These are phyloP conservation scores for Cinchona pubescens DNA, from an alignment of 257 asterid species.

Conservation along the genomic window DNA sequence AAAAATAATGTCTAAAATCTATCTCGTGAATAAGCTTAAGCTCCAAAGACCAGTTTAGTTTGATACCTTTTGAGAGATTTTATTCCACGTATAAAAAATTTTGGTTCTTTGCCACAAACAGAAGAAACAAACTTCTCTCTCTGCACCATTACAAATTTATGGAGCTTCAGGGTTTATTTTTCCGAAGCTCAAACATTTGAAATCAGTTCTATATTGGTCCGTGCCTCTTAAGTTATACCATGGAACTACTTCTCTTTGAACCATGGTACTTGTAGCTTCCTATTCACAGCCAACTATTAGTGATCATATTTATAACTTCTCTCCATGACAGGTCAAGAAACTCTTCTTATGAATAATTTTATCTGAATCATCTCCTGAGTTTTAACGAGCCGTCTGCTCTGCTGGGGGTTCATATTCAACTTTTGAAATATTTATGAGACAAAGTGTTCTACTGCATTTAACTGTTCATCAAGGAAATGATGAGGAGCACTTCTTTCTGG, in stretches of 20 bases:
- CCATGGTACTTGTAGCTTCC: neutral
- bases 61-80: neutral
- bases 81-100: too few relatives aligned
- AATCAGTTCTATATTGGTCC: neutral
- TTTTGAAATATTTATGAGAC: neutral
- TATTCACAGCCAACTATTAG: neutral
- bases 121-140: neutral
- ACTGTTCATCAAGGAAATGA: neutral
- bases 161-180: neutral
- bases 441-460: neutral
- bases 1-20: neutral
- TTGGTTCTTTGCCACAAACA: neutral
- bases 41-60: neutral
- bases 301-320: constrained; percentile 4
- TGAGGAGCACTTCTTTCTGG: neutral
- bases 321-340: constrained; percentile 57
- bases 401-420: neutral
- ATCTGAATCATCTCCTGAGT: neutral
- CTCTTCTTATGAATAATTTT: constrained; percentile 33
- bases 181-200: constrained; percentile 2
- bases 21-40: neutral
- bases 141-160: neutral
- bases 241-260: neutral
- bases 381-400: constrained; percentile 13
- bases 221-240: neutral